Conservation (phyloP, 2,329 filamentous ascomycete genomes). For the Claviceps arundinis region DNA sequence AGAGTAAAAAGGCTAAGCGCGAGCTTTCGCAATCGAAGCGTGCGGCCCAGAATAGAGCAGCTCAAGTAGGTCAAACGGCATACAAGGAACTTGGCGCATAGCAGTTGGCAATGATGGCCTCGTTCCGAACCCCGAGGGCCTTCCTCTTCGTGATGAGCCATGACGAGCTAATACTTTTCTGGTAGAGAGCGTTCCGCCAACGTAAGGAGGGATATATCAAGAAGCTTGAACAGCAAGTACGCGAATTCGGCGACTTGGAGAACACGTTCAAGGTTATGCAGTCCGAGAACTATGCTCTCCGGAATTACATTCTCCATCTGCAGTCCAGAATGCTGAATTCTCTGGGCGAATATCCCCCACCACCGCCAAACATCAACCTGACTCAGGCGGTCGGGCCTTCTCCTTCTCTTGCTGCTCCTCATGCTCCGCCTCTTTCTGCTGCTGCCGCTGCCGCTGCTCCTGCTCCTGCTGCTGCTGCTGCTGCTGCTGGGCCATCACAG, state of each 20-base stretch:
- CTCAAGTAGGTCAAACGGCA: constrained; percentile 54
- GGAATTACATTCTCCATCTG: constrained; percentile 84
- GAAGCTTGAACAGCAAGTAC: constrained; percentile 87
- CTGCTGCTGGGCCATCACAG: constrained; percentile 7
- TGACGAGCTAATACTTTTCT: background rate
- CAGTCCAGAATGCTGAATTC: constrained; percentile 77
- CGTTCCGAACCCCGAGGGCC: too few relatives aligned
- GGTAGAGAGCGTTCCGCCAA: constrained; percentile 85
- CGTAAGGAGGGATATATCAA: constrained; percentile 98
- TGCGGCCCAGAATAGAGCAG: constrained; percentile 89
- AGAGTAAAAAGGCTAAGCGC: constrained; percentile 68
- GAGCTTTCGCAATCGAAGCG: constrained; percentile 93
- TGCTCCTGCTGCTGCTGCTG: background rate
- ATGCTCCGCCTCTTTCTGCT: background rate
- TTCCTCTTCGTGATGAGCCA: background rate
- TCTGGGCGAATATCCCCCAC: constrained; percentile 70
- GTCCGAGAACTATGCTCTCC: constrained; percentile 76
- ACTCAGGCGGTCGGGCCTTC: constrained; percentile 15
- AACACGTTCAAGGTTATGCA: constrained; percentile 69
- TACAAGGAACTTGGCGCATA: background rate
- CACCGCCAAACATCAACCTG: constrained; percentile 68
- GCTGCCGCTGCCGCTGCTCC: constrained; percentile 7
- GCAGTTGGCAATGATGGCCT: background rate
- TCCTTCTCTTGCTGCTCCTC: background rate
- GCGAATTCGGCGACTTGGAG: constrained; percentile 64